These are phyloP conservation scores for Corymbia maculata DNA, from an alignment of 345 rosid genomes.

Conservation along the genomic window DNA sequence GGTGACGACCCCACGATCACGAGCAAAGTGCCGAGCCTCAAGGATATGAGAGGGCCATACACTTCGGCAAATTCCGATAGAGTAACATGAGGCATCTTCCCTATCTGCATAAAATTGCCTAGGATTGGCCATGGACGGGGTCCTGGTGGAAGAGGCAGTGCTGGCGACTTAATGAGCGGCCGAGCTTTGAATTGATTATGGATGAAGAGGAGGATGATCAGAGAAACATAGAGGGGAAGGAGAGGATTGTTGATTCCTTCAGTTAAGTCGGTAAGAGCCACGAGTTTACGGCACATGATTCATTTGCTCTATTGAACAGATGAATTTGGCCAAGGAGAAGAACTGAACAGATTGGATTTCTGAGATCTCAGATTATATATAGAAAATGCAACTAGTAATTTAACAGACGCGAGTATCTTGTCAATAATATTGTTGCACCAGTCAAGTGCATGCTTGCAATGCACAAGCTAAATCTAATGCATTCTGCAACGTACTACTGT, in stretches of 20 bases:
- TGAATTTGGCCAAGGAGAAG: background rate
- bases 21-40: constrained; percentile 18
- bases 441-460: background rate
- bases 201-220: constrained; percentile 3
- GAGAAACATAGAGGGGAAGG: constrained; percentile 2
- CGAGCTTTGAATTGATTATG: constrained; percentile 1
- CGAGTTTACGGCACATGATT: background rate
- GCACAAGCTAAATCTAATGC: background rate
- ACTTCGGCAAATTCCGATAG: constrained; percentile 5
- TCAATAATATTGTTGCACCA: background rate
- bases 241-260: background rate
- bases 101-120: constrained; percentile 22
- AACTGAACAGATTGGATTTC: background rate
- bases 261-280: background rate
- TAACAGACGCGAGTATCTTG: background rate
- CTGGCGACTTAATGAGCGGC: background rate
- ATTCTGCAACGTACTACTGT: background rate
- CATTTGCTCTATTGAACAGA: background rate
- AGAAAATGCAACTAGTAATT: background rate
- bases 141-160: constrained; percentile 20
- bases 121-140: constrained; percentile 22
- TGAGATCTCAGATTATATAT: background rate
- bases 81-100: constrained; percentile 8
- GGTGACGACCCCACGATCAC: constrained; percentile 20
- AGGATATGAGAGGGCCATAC: constrained; percentile 19